Percentiles rank a stretch among this genome's conserved stretches.
Evolutionary conservation across 108 stramenopile genomes (phyloP).

Genomic region (Pseudonitzschia multistriata): DNA sequence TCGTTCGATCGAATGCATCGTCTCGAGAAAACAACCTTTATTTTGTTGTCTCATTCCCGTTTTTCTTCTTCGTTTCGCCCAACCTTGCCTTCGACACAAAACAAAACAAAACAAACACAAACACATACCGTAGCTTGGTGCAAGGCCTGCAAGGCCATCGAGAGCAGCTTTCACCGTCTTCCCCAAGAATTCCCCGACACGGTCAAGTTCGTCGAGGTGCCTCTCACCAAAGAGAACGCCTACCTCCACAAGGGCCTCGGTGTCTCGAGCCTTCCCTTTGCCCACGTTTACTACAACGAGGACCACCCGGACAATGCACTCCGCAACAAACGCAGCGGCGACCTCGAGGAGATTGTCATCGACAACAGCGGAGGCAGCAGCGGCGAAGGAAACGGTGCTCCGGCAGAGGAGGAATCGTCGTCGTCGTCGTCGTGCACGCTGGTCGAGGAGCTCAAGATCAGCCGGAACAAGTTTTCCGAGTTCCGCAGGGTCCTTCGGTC

Average conservation of each 20-base stretch:
- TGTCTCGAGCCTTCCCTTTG: conserved; percentile 63
- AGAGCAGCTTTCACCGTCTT: conserved; percentile 48
- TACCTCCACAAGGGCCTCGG: conserved; percentile 69
- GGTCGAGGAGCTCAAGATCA: conserved; percentile 59
- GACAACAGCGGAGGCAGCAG: too few species aligned
- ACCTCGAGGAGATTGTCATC: background rate
- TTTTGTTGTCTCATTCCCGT: background rate
- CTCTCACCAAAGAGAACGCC: conserved; percentile 60
- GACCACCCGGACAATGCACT: conserved; percentile 37
- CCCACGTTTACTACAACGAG: conserved; percentile 72
- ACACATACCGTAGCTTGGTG: conserved; percentile 38
- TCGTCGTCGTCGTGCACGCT: background rate
- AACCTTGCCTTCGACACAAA: background rate
- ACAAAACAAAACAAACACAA: background rate
- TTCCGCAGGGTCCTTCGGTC: conserved; percentile 42
- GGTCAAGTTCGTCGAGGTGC: conserved; percentile 80
- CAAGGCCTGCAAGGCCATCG: conserved; percentile 63
- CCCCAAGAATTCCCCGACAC: conserved; percentile 35
- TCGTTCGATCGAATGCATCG: too few species aligned
- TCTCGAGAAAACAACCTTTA: background rate
- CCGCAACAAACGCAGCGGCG: background rate
- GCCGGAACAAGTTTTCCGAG: conserved; percentile 49
- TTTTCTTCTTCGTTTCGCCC: background rate
- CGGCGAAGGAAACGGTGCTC: too few species aligned
- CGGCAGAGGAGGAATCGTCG: background rate